Evolutionary conservation across 805 yeast species (phyloP), one percentile per base, ranked within the genome.

Genomic region (Myxozyma kluyveri): DNA sequence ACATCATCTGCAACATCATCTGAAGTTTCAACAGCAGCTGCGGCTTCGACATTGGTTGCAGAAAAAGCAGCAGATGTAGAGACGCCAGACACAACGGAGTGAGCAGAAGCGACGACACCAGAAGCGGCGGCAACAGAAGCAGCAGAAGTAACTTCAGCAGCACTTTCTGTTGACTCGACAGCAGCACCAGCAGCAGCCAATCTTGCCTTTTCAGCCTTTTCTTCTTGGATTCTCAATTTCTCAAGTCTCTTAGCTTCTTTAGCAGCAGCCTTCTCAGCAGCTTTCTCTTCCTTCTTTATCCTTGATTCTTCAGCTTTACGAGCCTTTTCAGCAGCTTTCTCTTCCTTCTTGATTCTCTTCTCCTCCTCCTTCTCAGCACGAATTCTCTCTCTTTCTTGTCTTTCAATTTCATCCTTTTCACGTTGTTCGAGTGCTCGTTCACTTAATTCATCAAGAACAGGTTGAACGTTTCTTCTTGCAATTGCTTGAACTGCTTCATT

Each of bases 391-490:
- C 50, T 43, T 42, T 59, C 63, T 12, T 48, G 47, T 9, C 58
- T 54, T 3, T 43, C 61, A 12, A 45, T 39, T 29, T 59, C 64
- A 33, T 61, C 63, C 23, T 46, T 39, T 38, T 72, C 70, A 51
- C 95, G 80, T 70, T 88, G 91, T 43, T 79, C 77, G 21, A 69
- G 74, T 19, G 95, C 95, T 64, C 86, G 83, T 42, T 74, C 69
- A 61, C 79, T 75, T 63, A 91, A 80, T 67, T 88, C 90, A 36
- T 74, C 76, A 63, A 91, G 73, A 3, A 91, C 89, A 6, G 99
- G 99, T 60, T 79, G 76, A 52, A 93, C 96, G 64, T 86, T 75
- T 42, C 82, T 77, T 54, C 81, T 72, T 19, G 99, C 98, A 72
- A 91, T 79, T 46, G 77, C 77, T 58, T 87, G 84, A 56, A 93